Conservation (phyloP, 257 asterid genomes). For the Pogostemon cablin region DNA sequence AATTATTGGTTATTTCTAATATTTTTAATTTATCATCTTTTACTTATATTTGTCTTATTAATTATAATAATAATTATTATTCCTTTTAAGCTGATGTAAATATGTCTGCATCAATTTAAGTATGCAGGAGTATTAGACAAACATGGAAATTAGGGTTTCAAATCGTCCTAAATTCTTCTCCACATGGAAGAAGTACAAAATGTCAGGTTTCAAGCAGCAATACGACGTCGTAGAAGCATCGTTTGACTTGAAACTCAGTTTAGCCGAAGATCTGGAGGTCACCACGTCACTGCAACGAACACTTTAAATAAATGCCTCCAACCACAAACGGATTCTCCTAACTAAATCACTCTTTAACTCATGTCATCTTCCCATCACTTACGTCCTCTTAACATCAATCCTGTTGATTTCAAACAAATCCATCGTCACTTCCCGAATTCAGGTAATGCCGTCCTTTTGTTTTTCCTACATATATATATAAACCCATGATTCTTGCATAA, state of each 20-base stretch:
- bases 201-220: background rate
- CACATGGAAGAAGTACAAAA: too few species aligned
- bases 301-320: conserved; percentile 6
- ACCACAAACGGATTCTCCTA: conserved; percentile 13
- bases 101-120: too few species aligned
- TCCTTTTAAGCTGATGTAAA: too few species aligned
- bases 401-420: conserved; percentile 28
- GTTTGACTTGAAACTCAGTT: background rate
- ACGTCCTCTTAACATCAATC: background rate
- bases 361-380: background rate
- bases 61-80: too few species aligned
- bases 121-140: too few species aligned
- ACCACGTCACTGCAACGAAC: conserved; percentile 23
- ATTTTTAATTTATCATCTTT: too few species aligned
- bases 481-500: conserved; percentile 25
- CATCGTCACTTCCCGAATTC: conserved; percentile 18
- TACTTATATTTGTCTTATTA: too few species aligned
- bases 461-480: background rate
- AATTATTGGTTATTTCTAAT: too few species aligned
- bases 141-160: too few species aligned
- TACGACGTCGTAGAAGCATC: conserved; percentile 1
- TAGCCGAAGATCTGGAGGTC: background rate
- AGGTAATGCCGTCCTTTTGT: conserved; percentile 28
- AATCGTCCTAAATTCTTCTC: too few species aligned
- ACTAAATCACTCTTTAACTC: background rate